phyloP scores from a whole-genome alignment of 208 protist genomes.

The Leishmania guyanensis region DNA sequence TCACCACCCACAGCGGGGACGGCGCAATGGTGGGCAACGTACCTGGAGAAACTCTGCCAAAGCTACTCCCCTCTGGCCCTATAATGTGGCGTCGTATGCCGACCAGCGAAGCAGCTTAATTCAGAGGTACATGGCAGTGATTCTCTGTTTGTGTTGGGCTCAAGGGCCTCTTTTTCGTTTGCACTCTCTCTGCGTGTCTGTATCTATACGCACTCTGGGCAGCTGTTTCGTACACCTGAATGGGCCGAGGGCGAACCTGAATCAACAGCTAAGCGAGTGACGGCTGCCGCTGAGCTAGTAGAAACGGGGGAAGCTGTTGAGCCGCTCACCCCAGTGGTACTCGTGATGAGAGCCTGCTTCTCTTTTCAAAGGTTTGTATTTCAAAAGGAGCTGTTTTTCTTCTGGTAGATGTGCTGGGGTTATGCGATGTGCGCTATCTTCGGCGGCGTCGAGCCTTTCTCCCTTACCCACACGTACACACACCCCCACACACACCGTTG shows the following conservation, averaged over 20 bases:
- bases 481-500: not conserved
- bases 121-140: not conserved
- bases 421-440: not conserved
- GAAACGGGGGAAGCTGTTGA: too few relatives aligned
- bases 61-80: constrained; percentile 10
- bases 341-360: not conserved
- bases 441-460: not conserved
- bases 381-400: too few relatives aligned
- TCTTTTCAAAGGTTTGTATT: not conserved
- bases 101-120: not conserved
- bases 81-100: not conserved
- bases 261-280: not conserved
- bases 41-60: constrained; percentile 27
- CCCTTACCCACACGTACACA: not conserved
- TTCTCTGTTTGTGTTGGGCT: not conserved
- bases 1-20: constrained; percentile 10
- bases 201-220: not conserved
- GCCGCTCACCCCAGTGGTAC: not conserved
- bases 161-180: not conserved
- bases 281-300: too few relatives aligned
- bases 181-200: not conserved
- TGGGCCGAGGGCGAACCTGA: not conserved
- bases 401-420: not conserved
- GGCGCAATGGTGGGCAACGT: constrained; percentile 30
- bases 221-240: not conserved